Conservation (phyloP, 1,284 basidiomycete genomes). For the Ganoderma boninense region DNA sequence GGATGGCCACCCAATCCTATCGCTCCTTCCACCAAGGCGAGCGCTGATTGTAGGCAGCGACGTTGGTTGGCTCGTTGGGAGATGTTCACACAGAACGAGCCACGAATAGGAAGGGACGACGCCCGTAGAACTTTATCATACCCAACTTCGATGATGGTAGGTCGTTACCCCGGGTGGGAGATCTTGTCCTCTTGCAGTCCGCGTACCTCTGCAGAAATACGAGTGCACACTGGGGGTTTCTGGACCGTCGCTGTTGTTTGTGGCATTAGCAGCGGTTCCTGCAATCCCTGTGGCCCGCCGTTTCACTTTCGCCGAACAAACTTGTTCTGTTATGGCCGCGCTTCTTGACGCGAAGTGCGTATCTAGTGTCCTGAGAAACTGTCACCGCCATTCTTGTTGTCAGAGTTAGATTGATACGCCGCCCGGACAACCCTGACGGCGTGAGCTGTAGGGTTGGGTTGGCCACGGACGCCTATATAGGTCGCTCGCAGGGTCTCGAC, state of each 20-base stretch:
- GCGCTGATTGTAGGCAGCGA: background rate
- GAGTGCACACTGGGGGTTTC: background rate
- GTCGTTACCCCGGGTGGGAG: background rate
- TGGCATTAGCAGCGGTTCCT: background rate
- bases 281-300: background rate
- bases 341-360: background rate
- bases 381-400: background rate
- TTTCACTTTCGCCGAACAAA: background rate
- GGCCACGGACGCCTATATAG: constrained; percentile 8
- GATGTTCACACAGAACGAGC: background rate
- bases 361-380: constrained; percentile 3
- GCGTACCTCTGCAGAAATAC: background rate
- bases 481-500: background rate
- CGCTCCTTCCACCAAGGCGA: background rate
- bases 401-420: constrained; percentile 8
- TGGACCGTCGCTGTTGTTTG: background rate
- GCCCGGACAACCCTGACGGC: background rate
- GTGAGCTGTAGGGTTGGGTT: background rate
- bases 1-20: background rate
- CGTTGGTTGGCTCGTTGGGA: background rate
- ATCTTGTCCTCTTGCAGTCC: background rate
- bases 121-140: constrained; percentile 3
- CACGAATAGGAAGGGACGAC: background rate
- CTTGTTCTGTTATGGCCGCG: background rate
- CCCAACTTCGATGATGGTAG: background rate